Evolutionary conservation across 768 basidiomycete genomes (phyloP).

Genomic region (Xerocomellus dryophilus): DNA sequence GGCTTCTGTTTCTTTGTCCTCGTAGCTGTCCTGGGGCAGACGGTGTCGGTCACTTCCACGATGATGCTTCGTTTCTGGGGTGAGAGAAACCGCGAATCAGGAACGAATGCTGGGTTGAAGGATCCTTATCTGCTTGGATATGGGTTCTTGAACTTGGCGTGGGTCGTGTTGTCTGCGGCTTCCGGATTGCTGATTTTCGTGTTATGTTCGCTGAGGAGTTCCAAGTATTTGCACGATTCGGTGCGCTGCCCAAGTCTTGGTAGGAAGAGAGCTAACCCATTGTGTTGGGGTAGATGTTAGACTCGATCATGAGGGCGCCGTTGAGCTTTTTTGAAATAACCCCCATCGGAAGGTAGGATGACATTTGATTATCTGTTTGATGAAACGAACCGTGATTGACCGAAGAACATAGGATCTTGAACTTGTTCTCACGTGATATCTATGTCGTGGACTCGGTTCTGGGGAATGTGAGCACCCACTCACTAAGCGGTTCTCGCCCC

Average conservation of each 20-base stretch:
- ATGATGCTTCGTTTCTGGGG: constrained; percentile 76
- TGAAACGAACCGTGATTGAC: not conserved
- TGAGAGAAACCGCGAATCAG: constrained; percentile 63
- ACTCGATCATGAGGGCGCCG: constrained; percentile 77
- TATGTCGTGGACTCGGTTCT: constrained; percentile 84
- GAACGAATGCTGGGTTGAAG: constrained; percentile 54
- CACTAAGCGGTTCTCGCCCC: not conserved
- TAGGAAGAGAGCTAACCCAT: not conserved
- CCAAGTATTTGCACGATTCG: constrained; percentile 70
- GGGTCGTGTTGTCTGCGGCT: constrained; percentile 51
- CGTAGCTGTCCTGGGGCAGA: constrained; percentile 54
- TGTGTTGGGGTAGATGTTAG: constrained; percentile 55
- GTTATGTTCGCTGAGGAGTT: constrained; percentile 68
- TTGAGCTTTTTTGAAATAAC: constrained; percentile 88
- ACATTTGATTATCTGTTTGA: not conserved
- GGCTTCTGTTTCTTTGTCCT: constrained; percentile 70
- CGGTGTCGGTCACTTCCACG: constrained; percentile 54
- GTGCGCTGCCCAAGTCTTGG: constrained; percentile 36
- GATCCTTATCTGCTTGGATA: constrained; percentile 58
- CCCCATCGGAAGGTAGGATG: constrained; percentile 69
- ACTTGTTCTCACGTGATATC: constrained; percentile 86
- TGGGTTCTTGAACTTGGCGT: constrained; percentile 60
- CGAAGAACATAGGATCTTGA: constrained; percentile 54
- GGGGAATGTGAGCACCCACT: constrained; percentile 43
- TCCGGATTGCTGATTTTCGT: constrained; percentile 72